These are phyloP conservation scores for Diaporthe citri DNA, from an alignment of 2,329 filamentous ascomycete genomes.

Conservation along the genomic window DNA sequence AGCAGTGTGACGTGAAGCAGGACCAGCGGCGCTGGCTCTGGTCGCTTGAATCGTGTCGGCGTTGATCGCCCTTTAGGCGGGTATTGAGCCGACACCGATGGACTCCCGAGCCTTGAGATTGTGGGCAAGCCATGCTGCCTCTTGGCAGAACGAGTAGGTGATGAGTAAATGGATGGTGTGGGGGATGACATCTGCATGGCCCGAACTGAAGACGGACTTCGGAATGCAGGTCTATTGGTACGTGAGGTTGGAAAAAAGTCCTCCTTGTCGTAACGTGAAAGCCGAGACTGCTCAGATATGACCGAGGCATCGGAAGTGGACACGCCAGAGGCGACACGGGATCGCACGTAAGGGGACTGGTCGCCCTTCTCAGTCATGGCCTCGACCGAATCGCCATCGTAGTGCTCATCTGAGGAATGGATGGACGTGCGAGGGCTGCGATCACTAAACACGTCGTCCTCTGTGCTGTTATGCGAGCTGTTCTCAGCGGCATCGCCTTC, in stretches of 20 bases:
- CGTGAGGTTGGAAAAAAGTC: conserved; percentile 68
- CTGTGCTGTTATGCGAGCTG: conserved; percentile 64
- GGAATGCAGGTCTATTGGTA: conserved; percentile 73
- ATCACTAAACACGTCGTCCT: conserved; percentile 71
- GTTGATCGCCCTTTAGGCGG: conserved; percentile 67
- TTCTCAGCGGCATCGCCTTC: conserved; percentile 55
- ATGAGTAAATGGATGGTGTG: conserved; percentile 67
- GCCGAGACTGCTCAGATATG: conserved; percentile 63
- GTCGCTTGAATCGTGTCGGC: conserved; percentile 68
- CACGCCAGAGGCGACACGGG: conserved; percentile 50
- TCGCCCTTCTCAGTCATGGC: conserved; percentile 39
- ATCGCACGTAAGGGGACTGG: conserved; percentile 50
- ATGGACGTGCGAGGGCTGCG: conserved; percentile 69
- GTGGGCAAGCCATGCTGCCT: conserved; percentile 58
- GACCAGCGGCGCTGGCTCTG: conserved; percentile 76
- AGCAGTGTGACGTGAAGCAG: conserved; percentile 83
- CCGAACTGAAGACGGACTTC: conserved; percentile 76
- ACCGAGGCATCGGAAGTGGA: conserved; percentile 52
- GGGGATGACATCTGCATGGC: conserved; percentile 81
- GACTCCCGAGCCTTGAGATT: conserved; percentile 70
- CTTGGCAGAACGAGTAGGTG: conserved; percentile 65
- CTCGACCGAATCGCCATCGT: conserved; percentile 43
- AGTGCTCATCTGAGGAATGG: conserved; percentile 58
- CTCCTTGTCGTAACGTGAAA: conserved; percentile 65
- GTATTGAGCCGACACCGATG: conserved; percentile 63